Conservation (phyloP, 768 basidiomycete genomes). For the Auricularia heimuer region DNA sequence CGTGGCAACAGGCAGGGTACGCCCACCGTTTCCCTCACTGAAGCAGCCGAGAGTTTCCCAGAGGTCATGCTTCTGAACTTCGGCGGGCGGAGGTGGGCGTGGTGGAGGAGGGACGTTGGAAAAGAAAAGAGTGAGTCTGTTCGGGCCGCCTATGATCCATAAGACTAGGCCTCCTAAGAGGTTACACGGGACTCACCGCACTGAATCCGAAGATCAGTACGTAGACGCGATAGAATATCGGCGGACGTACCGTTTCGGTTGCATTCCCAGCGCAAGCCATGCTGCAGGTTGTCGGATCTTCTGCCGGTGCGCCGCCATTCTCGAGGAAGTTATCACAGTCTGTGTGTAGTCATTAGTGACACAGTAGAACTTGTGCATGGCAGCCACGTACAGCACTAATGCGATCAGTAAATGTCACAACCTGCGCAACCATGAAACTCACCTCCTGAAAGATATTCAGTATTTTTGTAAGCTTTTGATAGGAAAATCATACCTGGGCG, state of each 20-base stretch:
- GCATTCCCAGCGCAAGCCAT: slow-evolving; percentile 52
- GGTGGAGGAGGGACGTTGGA: slow-evolving; percentile 52
- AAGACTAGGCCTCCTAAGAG: not conserved
- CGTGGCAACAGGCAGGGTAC: slow-evolving; percentile 23
- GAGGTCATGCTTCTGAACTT: slow-evolving; percentile 39
- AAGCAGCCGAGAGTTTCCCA: slow-evolving; percentile 65
- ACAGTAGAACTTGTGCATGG: not conserved
- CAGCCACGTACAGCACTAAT: slow-evolving; percentile 44
- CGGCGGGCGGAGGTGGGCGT: slow-evolving; percentile 37
- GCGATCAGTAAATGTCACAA: not conserved
- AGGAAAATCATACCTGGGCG: slow-evolving; percentile 25
- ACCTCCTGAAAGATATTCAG: not conserved
- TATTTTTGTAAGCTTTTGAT: not conserved
- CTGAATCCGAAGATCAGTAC: not conserved
- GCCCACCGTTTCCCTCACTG: slow-evolving; percentile 26
- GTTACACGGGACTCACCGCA: not conserved
- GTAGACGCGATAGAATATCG: not conserved
- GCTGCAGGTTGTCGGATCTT: slow-evolving; percentile 42
- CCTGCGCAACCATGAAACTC: not conserved
- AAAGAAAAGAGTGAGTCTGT: slow-evolving; percentile 49
- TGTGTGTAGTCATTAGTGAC: slow-evolving; percentile 17
- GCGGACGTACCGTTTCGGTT: slow-evolving; percentile 22
- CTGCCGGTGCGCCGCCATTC: slow-evolving; percentile 34
- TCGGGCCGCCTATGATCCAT: slow-evolving; percentile 45
- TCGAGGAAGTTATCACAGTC: slow-evolving; percentile 54